Evolutionary conservation across 176 grass and related monocot species (phyloP).

Genomic region (Oryza meyeriana): DNA sequence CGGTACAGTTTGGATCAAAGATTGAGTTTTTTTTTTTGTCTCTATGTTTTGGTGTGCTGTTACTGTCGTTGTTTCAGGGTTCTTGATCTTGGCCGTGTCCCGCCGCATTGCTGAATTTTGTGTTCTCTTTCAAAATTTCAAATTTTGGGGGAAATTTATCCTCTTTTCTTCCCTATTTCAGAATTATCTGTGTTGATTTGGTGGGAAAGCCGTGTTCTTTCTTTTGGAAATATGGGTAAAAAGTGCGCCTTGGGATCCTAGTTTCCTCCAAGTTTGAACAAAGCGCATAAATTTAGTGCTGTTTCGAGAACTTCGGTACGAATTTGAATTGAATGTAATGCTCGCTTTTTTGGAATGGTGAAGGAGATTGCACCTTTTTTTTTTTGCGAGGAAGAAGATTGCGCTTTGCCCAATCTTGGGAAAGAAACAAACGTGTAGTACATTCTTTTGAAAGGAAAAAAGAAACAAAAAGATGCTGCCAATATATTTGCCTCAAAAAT

Average conservation of each 20-base stretch:
- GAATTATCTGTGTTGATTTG: slow-evolving; percentile 16
- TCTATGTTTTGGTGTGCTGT: neutral
- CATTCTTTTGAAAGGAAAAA: neutral
- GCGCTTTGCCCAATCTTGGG: neutral
- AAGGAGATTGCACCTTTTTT: neutral
- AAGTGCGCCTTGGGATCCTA: neutral
- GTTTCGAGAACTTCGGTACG: neutral
- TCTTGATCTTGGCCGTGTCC: neutral
- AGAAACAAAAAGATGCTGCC: neutral
- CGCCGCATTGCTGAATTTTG: neutral
- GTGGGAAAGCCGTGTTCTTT: neutral
- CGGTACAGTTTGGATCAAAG: neutral
- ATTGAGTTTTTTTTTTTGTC: neutral
- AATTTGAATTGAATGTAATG: neutral
- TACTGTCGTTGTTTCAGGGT: neutral
- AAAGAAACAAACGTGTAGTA: neutral
- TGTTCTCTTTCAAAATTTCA: neutral
- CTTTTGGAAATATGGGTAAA: neutral
- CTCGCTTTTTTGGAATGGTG: neutral
- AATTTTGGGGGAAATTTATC: neutral
- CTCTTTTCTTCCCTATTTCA: neutral
- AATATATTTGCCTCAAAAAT: neutral
- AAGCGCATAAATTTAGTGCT: neutral
- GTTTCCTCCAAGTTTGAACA: neutral
- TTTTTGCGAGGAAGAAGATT: too few species aligned